Conservation (phyloP, 164 flowering plant species). For the Santalum album region DNA sequence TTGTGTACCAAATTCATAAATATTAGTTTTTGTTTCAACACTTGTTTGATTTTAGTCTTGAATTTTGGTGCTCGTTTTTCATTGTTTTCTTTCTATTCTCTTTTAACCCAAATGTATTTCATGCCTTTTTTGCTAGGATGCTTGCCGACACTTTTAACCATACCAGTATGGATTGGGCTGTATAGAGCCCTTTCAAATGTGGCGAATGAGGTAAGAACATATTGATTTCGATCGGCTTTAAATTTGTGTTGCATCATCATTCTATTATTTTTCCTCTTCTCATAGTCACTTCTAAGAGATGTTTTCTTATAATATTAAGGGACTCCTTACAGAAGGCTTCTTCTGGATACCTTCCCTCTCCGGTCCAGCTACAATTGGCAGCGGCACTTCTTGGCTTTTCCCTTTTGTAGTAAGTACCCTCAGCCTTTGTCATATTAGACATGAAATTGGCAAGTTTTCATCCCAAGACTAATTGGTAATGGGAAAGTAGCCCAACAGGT, state of each 20-base stretch:
- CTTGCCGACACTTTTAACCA: slow-evolving; percentile 95
- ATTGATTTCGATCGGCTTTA: neutral
- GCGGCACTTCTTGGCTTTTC: slow-evolving; percentile 92
- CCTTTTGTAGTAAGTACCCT: slow-evolving; percentile 69
- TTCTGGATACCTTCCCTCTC: slow-evolving; percentile 99
- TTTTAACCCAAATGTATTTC: neutral
- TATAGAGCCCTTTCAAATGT: slow-evolving; percentile 97
- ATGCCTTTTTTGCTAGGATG: slow-evolving; percentile 77
- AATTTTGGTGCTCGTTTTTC: too few relatives aligned
- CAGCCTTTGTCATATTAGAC: too few relatives aligned
- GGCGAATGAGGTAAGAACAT: slow-evolving; percentile 70
- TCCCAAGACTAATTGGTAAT: too few relatives aligned
- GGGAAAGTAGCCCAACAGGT: too few relatives aligned
- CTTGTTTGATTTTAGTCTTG: too few relatives aligned
- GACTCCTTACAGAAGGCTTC: slow-evolving; percentile 93
- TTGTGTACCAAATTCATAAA: too few relatives aligned
- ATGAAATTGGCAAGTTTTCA: too few relatives aligned
- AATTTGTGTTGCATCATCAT: neutral
- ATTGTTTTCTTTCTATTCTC: too few relatives aligned
- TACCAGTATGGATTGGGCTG: slow-evolving; percentile 96
- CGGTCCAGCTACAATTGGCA: slow-evolving; percentile 95
- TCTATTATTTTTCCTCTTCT: neutral
- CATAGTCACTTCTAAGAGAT: slow-evolving; percentile 4
- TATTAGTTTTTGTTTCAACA: too few relatives aligned
- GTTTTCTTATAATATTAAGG: slow-evolving; percentile 38